phyloP scores from a whole-genome alignment of 345 rosid species.

The Rhodomyrtus tomentosa region DNA sequence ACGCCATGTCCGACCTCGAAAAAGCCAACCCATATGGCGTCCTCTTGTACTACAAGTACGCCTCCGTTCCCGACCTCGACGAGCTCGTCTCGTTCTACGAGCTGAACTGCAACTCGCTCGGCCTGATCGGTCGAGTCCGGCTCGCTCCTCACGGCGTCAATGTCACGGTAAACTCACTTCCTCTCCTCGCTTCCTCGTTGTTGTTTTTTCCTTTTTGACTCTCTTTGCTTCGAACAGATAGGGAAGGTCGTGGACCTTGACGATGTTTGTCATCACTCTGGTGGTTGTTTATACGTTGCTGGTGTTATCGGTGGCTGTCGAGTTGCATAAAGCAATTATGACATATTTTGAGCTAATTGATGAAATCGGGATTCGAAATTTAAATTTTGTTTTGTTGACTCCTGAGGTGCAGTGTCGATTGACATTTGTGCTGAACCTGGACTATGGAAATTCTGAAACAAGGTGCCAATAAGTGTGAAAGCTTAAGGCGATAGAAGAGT shows the following conservation, averaged over 20 bases:
- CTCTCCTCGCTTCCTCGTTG: background rate
- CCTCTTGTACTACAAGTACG: constrained; percentile 71
- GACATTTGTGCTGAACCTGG: background rate
- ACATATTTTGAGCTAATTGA: background rate
- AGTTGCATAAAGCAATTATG: background rate
- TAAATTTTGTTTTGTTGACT: background rate
- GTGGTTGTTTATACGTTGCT: background rate
- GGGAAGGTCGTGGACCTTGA: background rate
- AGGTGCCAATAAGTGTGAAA: background rate
- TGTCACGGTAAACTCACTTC: constrained; percentile 51
- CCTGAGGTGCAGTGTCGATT: background rate
- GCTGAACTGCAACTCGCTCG: constrained; percentile 62
- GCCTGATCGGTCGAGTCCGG: constrained; percentile 81
- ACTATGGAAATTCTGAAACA: background rate
- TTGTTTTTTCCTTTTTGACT: background rate
- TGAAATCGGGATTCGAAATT: background rate
- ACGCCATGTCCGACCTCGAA: background rate
- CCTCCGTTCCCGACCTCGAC: constrained; percentile 40
- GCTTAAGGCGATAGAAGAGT: background rate
- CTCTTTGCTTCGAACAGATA: background rate
- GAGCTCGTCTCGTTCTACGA: constrained; percentile 61
- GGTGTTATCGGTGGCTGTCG: background rate
- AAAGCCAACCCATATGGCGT: constrained; percentile 38
- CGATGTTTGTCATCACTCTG: background rate
- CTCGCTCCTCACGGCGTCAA: constrained; percentile 77